Percentiles rank a stretch among this genome's conserved stretches.
These are phyloP conservation scores for Panicum virgatum DNA, from an alignment of 202 grass and related monocot genomes.

Conservation along the genomic window DNA sequence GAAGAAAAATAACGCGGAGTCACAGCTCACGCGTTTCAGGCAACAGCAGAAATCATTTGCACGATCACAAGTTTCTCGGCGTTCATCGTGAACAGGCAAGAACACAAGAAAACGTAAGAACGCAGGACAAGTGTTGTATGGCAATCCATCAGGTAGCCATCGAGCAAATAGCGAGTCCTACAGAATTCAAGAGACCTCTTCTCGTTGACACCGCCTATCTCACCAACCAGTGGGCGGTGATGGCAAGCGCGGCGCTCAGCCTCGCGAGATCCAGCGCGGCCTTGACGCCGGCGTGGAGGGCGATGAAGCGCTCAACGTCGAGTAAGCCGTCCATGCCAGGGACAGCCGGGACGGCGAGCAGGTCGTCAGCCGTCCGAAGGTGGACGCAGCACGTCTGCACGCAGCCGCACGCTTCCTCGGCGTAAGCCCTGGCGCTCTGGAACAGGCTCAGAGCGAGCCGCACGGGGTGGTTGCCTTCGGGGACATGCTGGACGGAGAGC, in stretches of 20 bases:
- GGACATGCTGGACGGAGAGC: background rate
- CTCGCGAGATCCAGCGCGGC: background rate
- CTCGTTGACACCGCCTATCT: background rate
- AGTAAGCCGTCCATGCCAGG: background rate
- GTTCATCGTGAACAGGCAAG: background rate
- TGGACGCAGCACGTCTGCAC: background rate
- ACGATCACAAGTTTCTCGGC: too few species aligned
- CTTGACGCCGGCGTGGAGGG: background rate
- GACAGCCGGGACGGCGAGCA: background rate
- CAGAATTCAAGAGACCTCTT: background rate
- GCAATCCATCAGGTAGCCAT: background rate
- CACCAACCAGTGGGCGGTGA: background rate
- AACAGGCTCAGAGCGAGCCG: background rate
- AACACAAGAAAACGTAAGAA: too few species aligned
- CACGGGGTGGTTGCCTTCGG: background rate
- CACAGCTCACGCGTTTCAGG: too few species aligned
- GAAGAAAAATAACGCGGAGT: too few species aligned
- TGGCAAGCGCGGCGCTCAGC: background rate
- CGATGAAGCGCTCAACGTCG: background rate
- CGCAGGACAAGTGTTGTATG: too few species aligned
- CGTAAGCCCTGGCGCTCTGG: background rate
- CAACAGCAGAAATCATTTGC: too few species aligned
- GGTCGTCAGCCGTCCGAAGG: background rate
- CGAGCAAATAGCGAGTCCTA: background rate
- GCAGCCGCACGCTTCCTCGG: background rate